These are phyloP conservation scores for Biscogniauxia mediterranea DNA, from an alignment of 2,329 filamentous ascomycete genomes.

Conservation along the genomic window DNA sequence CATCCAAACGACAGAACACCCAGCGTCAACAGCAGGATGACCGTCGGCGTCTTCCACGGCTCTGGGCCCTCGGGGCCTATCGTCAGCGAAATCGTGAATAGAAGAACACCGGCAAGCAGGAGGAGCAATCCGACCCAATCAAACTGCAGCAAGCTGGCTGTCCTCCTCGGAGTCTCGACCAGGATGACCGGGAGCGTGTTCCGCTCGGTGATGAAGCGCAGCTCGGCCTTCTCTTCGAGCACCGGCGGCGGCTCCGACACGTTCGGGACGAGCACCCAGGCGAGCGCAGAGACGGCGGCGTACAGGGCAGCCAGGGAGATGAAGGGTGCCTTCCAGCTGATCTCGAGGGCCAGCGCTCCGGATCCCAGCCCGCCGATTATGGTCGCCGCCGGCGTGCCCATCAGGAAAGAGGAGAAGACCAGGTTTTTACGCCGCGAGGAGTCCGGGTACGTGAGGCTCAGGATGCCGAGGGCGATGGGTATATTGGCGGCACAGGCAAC, in stretches of 20 bases:
- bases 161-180: constrained; percentile 15
- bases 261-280: constrained; percentile 30
- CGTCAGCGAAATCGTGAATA: constrained; percentile 32
- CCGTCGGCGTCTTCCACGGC: constrained; percentile 34
- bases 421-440: constrained; percentile 33
- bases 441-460: constrained; percentile 31
- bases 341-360: constrained; percentile 28
- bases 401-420: constrained; percentile 34
- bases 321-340: constrained; percentile 34
- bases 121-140: constrained; percentile 33
- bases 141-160: constrained; percentile 22
- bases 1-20: constrained; percentile 30
- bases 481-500: constrained; percentile 34
- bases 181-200: constrained; percentile 22
- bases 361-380: constrained; percentile 35
- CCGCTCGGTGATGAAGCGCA: constrained; percentile 17
- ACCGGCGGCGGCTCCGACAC: constrained; percentile 21
- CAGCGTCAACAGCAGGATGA: constrained; percentile 32
- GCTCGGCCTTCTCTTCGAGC: constrained; percentile 16
- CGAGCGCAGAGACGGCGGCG: constrained; percentile 24
- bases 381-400: constrained; percentile 33
- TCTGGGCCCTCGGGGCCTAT: constrained; percentile 33
- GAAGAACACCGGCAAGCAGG: constrained; percentile 29
- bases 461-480: constrained; percentile 32
- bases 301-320: constrained; percentile 32